Evolutionary conservation across 2,329 filamentous ascomycete genomes (phyloP).

Genomic region (Leptographium procerum): DNA sequence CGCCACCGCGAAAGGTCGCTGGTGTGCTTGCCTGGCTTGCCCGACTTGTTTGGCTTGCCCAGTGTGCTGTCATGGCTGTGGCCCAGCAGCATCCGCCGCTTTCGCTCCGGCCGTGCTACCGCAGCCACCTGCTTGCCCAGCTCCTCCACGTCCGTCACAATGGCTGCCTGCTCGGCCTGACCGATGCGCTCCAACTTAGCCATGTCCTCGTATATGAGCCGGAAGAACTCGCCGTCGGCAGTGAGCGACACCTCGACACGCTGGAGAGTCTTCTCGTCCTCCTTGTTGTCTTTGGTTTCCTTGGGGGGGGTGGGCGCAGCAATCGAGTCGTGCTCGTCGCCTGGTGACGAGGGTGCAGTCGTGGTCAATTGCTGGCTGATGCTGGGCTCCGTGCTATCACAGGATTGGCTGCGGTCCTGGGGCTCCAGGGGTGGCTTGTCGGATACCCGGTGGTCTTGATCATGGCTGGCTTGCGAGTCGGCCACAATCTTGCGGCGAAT

Average conservation of each 20-base stretch:
- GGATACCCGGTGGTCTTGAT: neutral
- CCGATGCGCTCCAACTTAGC: conserved; percentile 58
- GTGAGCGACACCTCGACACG: conserved; percentile 63
- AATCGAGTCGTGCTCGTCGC: neutral
- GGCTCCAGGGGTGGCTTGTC: neutral
- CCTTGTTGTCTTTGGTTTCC: neutral
- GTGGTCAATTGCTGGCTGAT: neutral
- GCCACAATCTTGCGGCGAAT: conserved; percentile 3
- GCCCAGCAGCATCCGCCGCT: conserved; percentile 22
- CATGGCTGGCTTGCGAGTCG: neutral
- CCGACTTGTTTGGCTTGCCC: conserved; percentile 35
- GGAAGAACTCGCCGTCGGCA: conserved; percentile 72
- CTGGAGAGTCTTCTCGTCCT: conserved; percentile 13
- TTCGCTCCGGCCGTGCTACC: conserved; percentile 46
- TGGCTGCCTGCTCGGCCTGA: conserved; percentile 48
- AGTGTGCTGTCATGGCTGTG: conserved; percentile 37
- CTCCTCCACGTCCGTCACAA: conserved; percentile 50
- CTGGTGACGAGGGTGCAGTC: neutral
- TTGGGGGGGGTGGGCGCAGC: neutral
- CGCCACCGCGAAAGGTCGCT: conserved; percentile 68
- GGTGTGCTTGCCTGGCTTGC: conserved; percentile 1
- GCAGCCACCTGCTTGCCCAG: conserved; percentile 54
- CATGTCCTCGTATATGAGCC: conserved; percentile 61
- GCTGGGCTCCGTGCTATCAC: neutral
- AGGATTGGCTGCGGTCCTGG: too few species aligned